These are phyloP conservation scores for Naegleria lovaniensis DNA, from an alignment of 208 protist genomes.

Conservation along the genomic window DNA sequence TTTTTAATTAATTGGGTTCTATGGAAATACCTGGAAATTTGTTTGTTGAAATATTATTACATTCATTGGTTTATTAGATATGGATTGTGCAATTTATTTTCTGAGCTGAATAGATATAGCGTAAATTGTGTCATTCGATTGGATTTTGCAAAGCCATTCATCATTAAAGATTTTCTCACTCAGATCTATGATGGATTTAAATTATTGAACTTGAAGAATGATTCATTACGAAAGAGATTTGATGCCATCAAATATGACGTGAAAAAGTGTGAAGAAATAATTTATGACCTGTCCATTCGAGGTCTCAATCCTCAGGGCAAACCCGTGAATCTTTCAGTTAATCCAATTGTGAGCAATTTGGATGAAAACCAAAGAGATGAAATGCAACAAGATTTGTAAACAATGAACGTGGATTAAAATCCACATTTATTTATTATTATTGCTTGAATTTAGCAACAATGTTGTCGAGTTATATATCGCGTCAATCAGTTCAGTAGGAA, in stretches of 20 bases:
- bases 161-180: conserved; percentile 41
- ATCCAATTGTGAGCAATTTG: not conserved
- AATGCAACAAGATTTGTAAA: conserved; percentile 4
- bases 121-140: conserved; percentile 50
- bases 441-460: not conserved
- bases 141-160: conserved; percentile 43
- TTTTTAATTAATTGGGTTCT: no score
- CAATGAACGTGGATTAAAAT: not conserved
- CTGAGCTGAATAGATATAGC: conserved; percentile 37
- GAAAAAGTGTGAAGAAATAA: conserved; percentile 52
- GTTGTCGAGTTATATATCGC: not conserved
- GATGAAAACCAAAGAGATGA: not conserved
- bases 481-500: not conserved
- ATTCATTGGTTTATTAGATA: not conserved
- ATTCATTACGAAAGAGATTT: conserved; percentile 48
- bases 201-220: conserved; percentile 59
- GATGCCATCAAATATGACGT: conserved; percentile 51
- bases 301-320: conserved; percentile 8
- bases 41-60: no score
- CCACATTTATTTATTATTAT: not conserved
- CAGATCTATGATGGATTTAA: conserved; percentile 46
- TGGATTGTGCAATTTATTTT: conserved; percentile 23
- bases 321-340: not conserved
- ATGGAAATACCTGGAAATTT: no score
- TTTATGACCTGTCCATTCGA: conserved; percentile 51